phyloP scores from a whole-genome alignment of 768 basidiomycete species.

The Suillus placidus region DNA sequence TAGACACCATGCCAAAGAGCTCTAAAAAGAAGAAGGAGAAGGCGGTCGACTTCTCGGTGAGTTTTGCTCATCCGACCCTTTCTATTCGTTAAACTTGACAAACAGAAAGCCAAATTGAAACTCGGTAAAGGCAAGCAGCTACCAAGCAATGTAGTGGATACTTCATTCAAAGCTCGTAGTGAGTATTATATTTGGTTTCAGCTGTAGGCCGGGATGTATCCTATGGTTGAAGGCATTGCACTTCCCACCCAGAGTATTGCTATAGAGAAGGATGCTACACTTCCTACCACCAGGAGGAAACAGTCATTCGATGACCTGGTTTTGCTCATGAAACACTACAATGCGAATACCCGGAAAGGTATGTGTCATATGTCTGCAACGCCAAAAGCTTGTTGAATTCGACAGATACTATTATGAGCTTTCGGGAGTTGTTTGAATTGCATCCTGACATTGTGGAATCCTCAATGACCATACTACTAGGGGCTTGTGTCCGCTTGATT shows the following conservation, averaged over 20 bases:
- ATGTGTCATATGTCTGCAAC: constrained; percentile 7
- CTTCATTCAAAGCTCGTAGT: constrained; percentile 96
- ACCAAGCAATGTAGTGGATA: constrained; percentile 87
- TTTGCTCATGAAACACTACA: constrained; percentile 83
- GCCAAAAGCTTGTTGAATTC: neutral
- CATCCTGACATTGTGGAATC: constrained; percentile 58
- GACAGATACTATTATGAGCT: constrained; percentile 71
- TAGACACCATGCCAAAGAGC: constrained; percentile 73
- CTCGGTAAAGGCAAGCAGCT: constrained; percentile 92
- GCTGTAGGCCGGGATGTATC: neutral
- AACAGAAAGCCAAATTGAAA: constrained; percentile 93
- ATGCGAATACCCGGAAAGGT: constrained; percentile 75
- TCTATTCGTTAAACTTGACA: constrained; percentile 7
- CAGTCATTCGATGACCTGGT: constrained; percentile 78
- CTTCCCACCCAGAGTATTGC: constrained; percentile 84
- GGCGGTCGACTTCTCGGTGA: constrained; percentile 83
- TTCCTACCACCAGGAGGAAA: constrained; percentile 76
- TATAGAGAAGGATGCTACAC: constrained; percentile 51
- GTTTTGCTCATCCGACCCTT: constrained; percentile 7
- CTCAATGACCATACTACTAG: constrained; percentile 57
- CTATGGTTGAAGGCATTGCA: constrained; percentile 67
- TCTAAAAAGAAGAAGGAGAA: constrained; percentile 87
- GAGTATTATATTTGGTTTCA: constrained; percentile 32
- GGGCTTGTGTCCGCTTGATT: constrained; percentile 68
- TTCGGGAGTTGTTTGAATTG: constrained; percentile 69